Conservation (phyloP, 257 asterid species). For the Henckelia pumila region DNA sequence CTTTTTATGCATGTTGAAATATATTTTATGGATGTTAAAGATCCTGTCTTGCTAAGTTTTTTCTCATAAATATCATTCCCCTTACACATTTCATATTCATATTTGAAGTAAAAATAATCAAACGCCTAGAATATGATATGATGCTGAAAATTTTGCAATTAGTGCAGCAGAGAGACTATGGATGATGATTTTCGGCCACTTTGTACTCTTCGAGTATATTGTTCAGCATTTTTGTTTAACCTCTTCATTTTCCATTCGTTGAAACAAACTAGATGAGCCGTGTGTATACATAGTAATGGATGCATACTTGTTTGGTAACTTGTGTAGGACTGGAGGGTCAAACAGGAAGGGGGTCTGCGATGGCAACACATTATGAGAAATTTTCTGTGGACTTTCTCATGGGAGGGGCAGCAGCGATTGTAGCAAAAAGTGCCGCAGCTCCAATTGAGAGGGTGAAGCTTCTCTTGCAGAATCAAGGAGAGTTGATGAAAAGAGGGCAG, state of each 20-base stretch:
- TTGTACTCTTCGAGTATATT: background rate
- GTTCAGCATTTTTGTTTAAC: background rate
- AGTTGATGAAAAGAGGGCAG: slow-evolving; percentile 78
- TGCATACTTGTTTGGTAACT: slow-evolving; percentile 17
- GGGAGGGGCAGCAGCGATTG: slow-evolving; percentile 79
- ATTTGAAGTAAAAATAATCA: no score
- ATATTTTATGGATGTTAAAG: background rate
- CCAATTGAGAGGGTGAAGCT: slow-evolving; percentile 98
- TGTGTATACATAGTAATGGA: slow-evolving; percentile 11
- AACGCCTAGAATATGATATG: background rate
- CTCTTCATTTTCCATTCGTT: background rate
- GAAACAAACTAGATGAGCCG: background rate
- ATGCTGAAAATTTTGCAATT: background rate
- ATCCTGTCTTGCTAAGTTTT: background rate
- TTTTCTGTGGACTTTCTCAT: slow-evolving; percentile 72
- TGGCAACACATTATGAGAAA: slow-evolving; percentile 57
- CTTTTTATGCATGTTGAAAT: background rate
- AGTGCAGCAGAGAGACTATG: background rate
- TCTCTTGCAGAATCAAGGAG: slow-evolving; percentile 94
- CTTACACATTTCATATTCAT: background rate
- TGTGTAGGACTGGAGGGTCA: slow-evolving; percentile 37
- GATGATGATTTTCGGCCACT: background rate
- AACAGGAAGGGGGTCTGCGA: slow-evolving; percentile 42
- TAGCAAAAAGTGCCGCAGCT: slow-evolving; percentile 85
- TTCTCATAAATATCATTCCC: no score